These are phyloP conservation scores for Entomophthora muscae DNA, from an alignment of 371 early-diverging fungal genomes.

Conservation along the genomic window DNA sequence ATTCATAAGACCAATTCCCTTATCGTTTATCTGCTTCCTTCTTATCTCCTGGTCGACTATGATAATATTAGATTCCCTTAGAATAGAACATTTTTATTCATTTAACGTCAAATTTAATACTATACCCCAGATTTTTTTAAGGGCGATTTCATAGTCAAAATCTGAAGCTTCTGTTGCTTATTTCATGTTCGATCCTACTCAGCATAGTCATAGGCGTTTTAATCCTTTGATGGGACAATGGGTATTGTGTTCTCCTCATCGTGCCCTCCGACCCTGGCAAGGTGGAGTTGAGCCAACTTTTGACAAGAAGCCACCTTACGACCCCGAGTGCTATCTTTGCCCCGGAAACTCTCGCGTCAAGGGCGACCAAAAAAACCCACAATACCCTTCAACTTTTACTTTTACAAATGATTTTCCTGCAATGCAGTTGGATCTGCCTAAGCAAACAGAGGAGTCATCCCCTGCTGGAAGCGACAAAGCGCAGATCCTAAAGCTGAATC, in stretches of 20 bases:
- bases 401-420: constrained; percentile 88
- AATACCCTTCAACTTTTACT: constrained; percentile 50
- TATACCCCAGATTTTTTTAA: too few species aligned
- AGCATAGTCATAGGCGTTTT: constrained; percentile 70
- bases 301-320: constrained; percentile 36
- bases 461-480: neutral
- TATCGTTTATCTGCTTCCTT: too few species aligned
- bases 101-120: too few species aligned
- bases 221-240: constrained; percentile 76
- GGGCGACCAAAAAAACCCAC: constrained; percentile 46
- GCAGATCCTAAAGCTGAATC: constrained; percentile 34
- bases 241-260: constrained; percentile 89
- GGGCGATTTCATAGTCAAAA: too few species aligned
- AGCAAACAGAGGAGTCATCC: neutral
- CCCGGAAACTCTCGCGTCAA: constrained; percentile 66
- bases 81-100: too few species aligned
- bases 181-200: constrained; percentile 34
- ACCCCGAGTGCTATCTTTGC: constrained; percentile 70
- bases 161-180: too few species aligned
- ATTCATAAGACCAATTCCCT: too few species aligned
- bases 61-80: too few species aligned
- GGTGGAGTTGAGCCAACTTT: constrained; percentile 40
- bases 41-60: too few species aligned
- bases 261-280: constrained; percentile 86
- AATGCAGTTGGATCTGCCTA: constrained; percentile 45